Evolutionary conservation across 2,329 filamentous ascomycete genomes (phyloP).

Genomic region (Neocatenulostroma microsporum): DNA sequence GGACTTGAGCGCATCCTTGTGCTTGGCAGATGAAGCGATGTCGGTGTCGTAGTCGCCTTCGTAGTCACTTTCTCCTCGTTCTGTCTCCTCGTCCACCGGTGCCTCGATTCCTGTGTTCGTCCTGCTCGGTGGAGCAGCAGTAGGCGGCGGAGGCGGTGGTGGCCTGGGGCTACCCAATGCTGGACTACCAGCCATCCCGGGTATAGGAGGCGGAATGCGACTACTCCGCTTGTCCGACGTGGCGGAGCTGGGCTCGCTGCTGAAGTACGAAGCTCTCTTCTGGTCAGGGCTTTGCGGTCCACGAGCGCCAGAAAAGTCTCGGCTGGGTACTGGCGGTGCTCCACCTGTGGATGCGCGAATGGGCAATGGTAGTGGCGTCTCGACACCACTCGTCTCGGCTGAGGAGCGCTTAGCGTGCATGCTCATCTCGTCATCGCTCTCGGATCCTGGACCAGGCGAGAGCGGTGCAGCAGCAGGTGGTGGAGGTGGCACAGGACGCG

Average conservation of each 20-base stretch:
- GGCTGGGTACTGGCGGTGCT: slow-evolving; percentile 28
- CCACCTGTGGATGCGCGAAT: slow-evolving; percentile 26
- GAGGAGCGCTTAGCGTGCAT: slow-evolving; percentile 37
- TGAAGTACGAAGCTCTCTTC: slow-evolving; percentile 36
- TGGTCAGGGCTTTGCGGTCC: slow-evolving; percentile 24
- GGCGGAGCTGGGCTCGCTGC: slow-evolving; percentile 29
- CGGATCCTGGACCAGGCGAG: slow-evolving; percentile 69
- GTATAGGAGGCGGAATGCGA: slow-evolving; percentile 28
- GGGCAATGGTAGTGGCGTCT: slow-evolving; percentile 25
- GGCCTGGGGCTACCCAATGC: slow-evolving; percentile 30
- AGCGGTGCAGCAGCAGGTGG: slow-evolving; percentile 36
- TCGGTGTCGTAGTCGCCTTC: slow-evolving; percentile 98
- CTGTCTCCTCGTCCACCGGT: slow-evolving; percentile 46
- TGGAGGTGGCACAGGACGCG: slow-evolving; percentile 52
- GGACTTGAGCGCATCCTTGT: slow-evolving; percentile 84
- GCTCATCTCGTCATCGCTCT: slow-evolving; percentile 82
- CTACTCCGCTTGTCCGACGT: slow-evolving; percentile 31
- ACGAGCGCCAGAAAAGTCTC: slow-evolving; percentile 14
- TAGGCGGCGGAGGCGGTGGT: slow-evolving; percentile 44
- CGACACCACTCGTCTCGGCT: slow-evolving; percentile 26
- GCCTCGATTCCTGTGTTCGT: slow-evolving; percentile 23
- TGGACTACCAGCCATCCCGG: slow-evolving; percentile 25
- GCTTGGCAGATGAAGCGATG: slow-evolving; percentile 84
- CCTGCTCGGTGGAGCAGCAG: slow-evolving; percentile 31
- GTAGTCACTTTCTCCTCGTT: slow-evolving; percentile 83